Base-by-base conservation (phyloP, 139 green algal species). In the Chlorella sp. region DNA sequence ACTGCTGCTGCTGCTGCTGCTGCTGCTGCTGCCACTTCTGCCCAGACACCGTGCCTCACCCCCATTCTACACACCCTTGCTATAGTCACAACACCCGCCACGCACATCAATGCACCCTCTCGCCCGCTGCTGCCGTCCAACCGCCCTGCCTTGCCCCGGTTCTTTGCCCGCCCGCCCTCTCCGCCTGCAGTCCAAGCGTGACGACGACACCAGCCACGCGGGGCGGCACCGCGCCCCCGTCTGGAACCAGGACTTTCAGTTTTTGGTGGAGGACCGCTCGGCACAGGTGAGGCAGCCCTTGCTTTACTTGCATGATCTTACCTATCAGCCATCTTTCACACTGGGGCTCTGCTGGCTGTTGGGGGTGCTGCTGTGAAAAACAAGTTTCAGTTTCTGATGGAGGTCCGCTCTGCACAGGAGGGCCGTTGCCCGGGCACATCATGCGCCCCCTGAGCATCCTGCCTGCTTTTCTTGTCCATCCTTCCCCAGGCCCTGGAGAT, bases 211-310 rank as follows among this genome's bases (percentile, higher is more conserved):
- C 37, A 94, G 89, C 80, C 91, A 95, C 53, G 83, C 91, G 24
- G 95, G 96, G 77, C 88, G 89, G 66, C 96, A 98, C 92, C 91
- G 96, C 9, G 92, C 93, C 4, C 97, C 96, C 16, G 94, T 97
- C 34, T 99, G 97, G 97, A 98, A 99, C 93, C 97, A 98, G 92
- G 91, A 94, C 37, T 92, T 94, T 53, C 89, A 92, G 83, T 98
- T 99, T 79, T 92, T 99, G 90, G 97, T 98, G 84, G 95, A 98
- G 79, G 95, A 98, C 92, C 90, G 93, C 0, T 66, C 89, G 0
- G 90, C 60, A 11, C 96, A 98, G 96, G 95, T 96, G 80, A 22
- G 91, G 1, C 19, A 11, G n/a, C n/a, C 12, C 15, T 57, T 18
- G 4, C 32, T 68, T 86, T 26, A 53, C 40, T 16, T n/a, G 9